These are phyloP conservation scores for Boletus reticuloceps DNA, from an alignment of 768 basidiomycete genomes.

Conservation along the genomic window DNA sequence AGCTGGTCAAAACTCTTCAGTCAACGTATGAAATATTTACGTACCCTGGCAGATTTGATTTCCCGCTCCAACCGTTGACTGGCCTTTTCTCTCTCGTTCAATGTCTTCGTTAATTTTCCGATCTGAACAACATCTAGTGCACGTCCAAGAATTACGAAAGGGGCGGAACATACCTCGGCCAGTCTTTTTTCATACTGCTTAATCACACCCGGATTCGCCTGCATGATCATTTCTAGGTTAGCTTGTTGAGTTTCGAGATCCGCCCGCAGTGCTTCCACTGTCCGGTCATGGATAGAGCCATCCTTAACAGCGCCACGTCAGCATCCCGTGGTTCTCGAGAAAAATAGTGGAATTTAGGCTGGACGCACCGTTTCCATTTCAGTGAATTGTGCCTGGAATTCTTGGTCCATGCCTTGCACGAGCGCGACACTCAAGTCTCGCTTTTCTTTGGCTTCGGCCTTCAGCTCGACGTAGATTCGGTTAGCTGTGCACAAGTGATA, in stretches of 20 bases:
- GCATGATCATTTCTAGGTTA: conserved; percentile 68
- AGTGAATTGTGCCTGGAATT: conserved; percentile 52
- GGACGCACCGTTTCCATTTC: conserved; percentile 43
- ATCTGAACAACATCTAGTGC: conserved; percentile 49
- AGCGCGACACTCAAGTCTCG: conserved; percentile 36
- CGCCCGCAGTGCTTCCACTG: conserved; percentile 53
- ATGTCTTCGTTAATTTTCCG: conserved; percentile 47
- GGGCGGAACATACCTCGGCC: conserved; percentile 53
- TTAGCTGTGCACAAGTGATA: conserved; percentile 41
- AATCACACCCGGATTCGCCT: conserved; percentile 73
- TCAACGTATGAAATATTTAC: conserved; percentile 19
- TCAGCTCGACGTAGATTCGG: conserved; percentile 44
- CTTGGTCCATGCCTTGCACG: conserved; percentile 37
- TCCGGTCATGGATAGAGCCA: conserved; percentile 49
- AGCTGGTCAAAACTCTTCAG: not conserved
- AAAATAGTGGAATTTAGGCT: not conserved
- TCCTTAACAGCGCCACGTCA: conserved; percentile 26
- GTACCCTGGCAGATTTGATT: conserved; percentile 64
- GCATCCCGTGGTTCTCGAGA: conserved; percentile 1
- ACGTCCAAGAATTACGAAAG: not conserved
- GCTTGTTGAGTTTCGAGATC: conserved; percentile 62
- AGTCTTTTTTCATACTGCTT: conserved; percentile 79
- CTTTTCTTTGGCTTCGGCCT: conserved; percentile 42
- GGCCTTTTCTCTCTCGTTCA: conserved; percentile 51
- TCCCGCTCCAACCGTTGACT: conserved; percentile 52